Percentiles rank a stretch among this genome's conserved stretches.
Evolutionary conservation across 2,329 filamentous ascomycete genomes (phyloP).

Genomic region (Claviceps sp.): DNA sequence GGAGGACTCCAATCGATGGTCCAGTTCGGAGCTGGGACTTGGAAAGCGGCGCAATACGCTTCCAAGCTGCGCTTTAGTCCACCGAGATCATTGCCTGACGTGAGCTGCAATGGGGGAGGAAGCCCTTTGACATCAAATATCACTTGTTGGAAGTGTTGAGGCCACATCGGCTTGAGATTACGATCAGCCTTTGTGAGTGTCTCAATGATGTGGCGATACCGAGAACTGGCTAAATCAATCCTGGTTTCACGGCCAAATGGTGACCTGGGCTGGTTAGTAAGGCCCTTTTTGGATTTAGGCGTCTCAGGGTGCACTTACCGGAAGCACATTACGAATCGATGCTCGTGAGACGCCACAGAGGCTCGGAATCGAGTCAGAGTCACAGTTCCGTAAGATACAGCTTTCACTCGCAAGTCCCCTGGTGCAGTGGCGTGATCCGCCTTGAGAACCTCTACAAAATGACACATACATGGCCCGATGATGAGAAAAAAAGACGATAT

Average conservation of each 20-base stretch:
- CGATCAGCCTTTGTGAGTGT: slow-evolving; percentile 41
- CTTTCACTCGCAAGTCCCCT: slow-evolving; percentile 34
- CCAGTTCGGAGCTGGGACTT: slow-evolving; percentile 37
- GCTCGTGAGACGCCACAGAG: slow-evolving; percentile 37
- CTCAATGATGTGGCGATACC: slow-evolving; percentile 40
- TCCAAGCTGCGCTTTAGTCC: slow-evolving; percentile 40
- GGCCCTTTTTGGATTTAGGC: neutral
- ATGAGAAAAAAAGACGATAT: slow-evolving; percentile 40
- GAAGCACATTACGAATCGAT: slow-evolving; percentile 42
- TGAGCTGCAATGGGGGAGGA: slow-evolving; percentile 37
- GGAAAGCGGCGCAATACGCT: slow-evolving; percentile 40
- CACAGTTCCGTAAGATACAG: slow-evolving; percentile 38
- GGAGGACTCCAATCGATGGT: slow-evolving; percentile 30
- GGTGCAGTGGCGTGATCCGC: slow-evolving; percentile 27
- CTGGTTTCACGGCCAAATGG: slow-evolving; percentile 30
- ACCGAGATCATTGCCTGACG: slow-evolving; percentile 40
- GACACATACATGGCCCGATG: slow-evolving; percentile 38
- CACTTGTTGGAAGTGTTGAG: slow-evolving; percentile 37
- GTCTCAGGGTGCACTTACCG: slow-evolving; percentile 24
- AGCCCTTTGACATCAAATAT: slow-evolving; percentile 41
- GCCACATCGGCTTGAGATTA: slow-evolving; percentile 44
- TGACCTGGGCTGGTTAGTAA: slow-evolving; percentile 15
- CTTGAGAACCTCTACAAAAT: slow-evolving; percentile 36
- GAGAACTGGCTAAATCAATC: slow-evolving; percentile 38
- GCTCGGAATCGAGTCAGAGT: slow-evolving; percentile 38